phyloP scores from a whole-genome alignment of 495 filamentous ascomycete species.

The Aspergillus coremiiformis region DNA sequence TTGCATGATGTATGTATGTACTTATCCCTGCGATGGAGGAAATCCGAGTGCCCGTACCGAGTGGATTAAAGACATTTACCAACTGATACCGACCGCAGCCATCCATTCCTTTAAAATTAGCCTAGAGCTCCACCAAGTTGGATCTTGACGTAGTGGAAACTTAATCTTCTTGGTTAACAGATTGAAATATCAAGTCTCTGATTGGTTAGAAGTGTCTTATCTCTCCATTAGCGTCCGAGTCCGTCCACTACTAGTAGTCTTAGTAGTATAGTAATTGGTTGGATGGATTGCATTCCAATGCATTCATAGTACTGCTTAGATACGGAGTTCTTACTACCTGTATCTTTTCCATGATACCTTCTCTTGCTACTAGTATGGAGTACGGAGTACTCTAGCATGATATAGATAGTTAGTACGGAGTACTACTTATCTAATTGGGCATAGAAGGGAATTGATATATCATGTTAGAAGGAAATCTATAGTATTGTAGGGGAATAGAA shows the following conservation, averaged over 20 bases:
- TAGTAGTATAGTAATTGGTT: no score
- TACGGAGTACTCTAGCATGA: neutral
- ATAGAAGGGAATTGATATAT: no score
- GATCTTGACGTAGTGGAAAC: constrained; percentile 36
- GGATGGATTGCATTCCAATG: no score
- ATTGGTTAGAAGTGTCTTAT: constrained; percentile 35
- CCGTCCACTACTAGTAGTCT: neutral
- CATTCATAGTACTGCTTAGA: no score
- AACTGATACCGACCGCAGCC: constrained; percentile 5
- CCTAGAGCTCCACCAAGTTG: constrained; percentile 18
- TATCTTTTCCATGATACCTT: neutral
- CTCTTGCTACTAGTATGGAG: no score
- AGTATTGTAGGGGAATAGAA: no score
- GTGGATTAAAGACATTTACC: constrained; percentile 10
- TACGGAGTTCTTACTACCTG: no score
- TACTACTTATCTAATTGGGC: no score
- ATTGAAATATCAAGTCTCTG: constrained; percentile 26
- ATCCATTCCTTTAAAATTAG: constrained; percentile 8
- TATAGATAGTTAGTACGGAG: neutral
- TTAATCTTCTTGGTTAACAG: constrained; percentile 31
- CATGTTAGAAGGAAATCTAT: no score
- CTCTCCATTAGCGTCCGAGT: constrained; percentile 16
- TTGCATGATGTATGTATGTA: no score
- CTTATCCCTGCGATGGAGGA: no score
- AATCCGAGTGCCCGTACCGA: no score